Conservation (phyloP, 805 yeast genomes). For the Candida glaebosa region DNA sequence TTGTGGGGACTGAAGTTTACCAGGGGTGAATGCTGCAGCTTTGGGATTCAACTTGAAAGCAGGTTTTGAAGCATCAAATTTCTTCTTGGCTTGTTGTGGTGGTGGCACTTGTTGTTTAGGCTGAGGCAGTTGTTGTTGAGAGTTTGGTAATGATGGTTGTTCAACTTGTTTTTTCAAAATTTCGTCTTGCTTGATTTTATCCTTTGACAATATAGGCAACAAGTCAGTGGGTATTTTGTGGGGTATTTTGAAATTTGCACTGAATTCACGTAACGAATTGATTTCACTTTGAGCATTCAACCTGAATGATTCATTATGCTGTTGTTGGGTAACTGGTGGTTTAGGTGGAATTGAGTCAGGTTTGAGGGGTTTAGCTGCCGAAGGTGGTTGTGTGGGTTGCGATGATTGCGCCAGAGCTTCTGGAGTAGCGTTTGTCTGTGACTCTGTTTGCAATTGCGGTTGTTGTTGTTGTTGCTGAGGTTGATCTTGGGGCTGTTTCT, state of each 20-base stretch:
- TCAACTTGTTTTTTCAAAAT: conserved; percentile 41
- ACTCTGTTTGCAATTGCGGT: neutral
- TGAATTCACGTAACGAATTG: conserved; percentile 69
- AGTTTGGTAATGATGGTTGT: conserved; percentile 7
- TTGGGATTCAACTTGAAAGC: conserved; percentile 69
- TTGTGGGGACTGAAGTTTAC: conserved; percentile 23
- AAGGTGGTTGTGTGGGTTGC: conserved; percentile 7
- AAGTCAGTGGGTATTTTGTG: conserved; percentile 58
- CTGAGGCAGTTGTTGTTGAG: conserved; percentile 4
- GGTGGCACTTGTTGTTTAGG: conserved; percentile 4
- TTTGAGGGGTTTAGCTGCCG: conserved; percentile 9
- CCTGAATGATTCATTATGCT: conserved; percentile 36
- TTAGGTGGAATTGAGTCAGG: conserved; percentile 34
- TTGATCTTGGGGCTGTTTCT: conserved; percentile 12
- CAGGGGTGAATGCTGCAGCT: conserved; percentile 64
- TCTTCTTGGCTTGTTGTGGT: conserved; percentile 26
- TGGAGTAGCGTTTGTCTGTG: neutral
- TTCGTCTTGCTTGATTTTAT: conserved; percentile 61
- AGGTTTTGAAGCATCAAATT: conserved; percentile 54
- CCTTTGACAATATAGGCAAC: conserved; percentile 68
- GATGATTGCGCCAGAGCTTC: conserved; percentile 4
- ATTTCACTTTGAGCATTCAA: conserved; percentile 59
- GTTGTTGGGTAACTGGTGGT: conserved; percentile 18
- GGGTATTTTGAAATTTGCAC: conserved; percentile 77
- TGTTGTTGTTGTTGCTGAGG: conserved; percentile 9